Evolutionary conservation across 1,284 basidiomycete species (phyloP), one percentile per base, ranked within the genome.

Genomic region (Polyporus tsugae): DNA sequence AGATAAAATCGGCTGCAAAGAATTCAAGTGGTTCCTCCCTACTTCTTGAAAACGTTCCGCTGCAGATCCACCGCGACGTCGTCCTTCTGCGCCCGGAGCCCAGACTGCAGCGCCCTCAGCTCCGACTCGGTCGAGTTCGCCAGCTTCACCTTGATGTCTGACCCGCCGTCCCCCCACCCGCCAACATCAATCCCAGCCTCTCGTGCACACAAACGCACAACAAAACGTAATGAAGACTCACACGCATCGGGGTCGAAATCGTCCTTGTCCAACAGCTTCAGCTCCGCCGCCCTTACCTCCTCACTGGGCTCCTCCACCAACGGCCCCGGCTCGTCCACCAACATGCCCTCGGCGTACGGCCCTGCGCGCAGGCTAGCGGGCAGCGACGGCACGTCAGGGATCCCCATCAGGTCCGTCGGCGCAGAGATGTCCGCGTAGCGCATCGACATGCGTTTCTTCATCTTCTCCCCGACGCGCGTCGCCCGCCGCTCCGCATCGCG

Each of bases 401-500:
- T 76, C 22, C 77, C 78, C 17, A 7, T n/a, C 39, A 79, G 78
- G 58, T 87, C 84, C 2, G 87, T 88, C 4, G 91, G 89, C 17
- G 85, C 83, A 2, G 91, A 91, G 69, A 94, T 92, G 72, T 94
- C 92, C 60, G 92, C 92, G 86, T 95, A 97, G 78, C 95, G 89
- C 87, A 91, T 93, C 19, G 94, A 95, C 89, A 96, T 91, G 72
- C 95, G 91, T 81, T 95, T 94, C 87, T 95, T 95, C 81, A 97
- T 95, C 84, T 94, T 95, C 86, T 96, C 95, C 79, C 95, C 94
- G 66, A 97, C 91, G 66, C 90, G 87, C 67, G 78, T 79, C 11
- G 91, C 91, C 79, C 92, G 93, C 75, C 87, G 84, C 2, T 80
- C 81, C 15, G 62, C 64, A 65, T 73, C 71, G 33, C 71, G 65